Conservation (phyloP, 345 rosid species). For the Citrus hindsii region DNA sequence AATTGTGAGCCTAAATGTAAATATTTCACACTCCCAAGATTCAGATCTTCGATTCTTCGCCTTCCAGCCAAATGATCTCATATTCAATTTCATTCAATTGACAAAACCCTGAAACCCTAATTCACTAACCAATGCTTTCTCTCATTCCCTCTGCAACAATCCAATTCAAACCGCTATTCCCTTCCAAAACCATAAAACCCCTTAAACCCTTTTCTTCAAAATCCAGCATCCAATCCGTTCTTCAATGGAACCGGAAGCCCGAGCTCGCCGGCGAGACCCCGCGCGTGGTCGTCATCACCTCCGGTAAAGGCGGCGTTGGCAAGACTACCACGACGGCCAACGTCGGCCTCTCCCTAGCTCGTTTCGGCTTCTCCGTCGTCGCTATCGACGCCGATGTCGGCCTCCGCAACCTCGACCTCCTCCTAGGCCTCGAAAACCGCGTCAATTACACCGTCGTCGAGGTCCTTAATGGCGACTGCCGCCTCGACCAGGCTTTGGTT, state of each 20-base stretch:
- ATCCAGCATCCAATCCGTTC: slow-evolving; percentile 48
- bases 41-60: too few species aligned
- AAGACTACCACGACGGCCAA: slow-evolving; percentile 98
- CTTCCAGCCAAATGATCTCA: slow-evolving; percentile 11
- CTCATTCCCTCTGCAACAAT: slow-evolving; percentile 24
- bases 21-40: not conserved
- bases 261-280: slow-evolving; percentile 90
- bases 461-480: slow-evolving; percentile 89
- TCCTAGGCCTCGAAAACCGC: slow-evolving; percentile 88
- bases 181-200: not conserved
- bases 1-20: not conserved
- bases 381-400: slow-evolving; percentile 94
- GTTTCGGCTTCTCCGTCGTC: slow-evolving; percentile 90
- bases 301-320: slow-evolving; percentile 98
- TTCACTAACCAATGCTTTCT: slow-evolving; percentile 44
- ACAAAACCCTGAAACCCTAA: not conserved
- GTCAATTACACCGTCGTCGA: slow-evolving; percentile 92
- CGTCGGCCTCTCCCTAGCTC: slow-evolving; percentile 94
- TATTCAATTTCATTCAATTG: not conserved
- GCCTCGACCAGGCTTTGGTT: slow-evolving; percentile 92
- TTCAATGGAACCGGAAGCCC: slow-evolving; percentile 92
- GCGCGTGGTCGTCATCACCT: slow-evolving; percentile 93
- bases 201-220: slow-evolving; percentile 10
- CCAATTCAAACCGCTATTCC: slow-evolving; percentile 15
- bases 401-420: slow-evolving; percentile 91